Evolutionary conservation across 2,329 filamentous ascomycete species (phyloP), one percentile per base, ranked within the genome.

Genomic region (Colletotrichum horii): DNA sequence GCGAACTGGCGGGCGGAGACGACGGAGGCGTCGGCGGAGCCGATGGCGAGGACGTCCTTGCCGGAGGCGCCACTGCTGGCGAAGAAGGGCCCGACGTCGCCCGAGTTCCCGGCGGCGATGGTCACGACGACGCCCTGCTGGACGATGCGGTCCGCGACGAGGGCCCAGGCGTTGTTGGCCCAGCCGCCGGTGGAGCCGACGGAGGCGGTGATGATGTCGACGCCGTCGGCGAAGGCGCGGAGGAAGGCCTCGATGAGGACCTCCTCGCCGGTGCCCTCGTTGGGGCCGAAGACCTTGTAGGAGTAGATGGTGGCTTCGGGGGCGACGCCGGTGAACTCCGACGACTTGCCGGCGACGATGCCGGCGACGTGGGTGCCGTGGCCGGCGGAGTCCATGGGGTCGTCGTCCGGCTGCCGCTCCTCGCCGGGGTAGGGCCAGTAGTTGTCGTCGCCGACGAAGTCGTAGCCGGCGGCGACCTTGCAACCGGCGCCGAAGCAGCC

Each of bases 321-420:
- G 7, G 75, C 75, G 8, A 77, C 73, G 11, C 75, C 75, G 22
- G 62, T 70, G 30, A 75, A 71, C 28, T 60, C 65, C 8, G n/a
- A 19, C 19, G 26, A 30, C 26, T 66, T 61, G 62, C 48, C 70
- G 5, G 70, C 61, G 26, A 72, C 52, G 71, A 75, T 56, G 34
- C 60, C 48, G 16, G 43, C 87, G 24, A 92, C 89, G 81, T 92
- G 91, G 1, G 89, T 91, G 32, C 92, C 91, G 81, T 93, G 91
- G 4, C 91, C 91, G 4, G 80, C 83, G 78, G 89, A 90, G 77
- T 89, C 89, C 79, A 89, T 88, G 3, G 91, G 91, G 76, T 91
- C 88, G 3, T 82, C 70, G 76, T 89, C 89, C 2, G 89, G 88
- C 9, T 72, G 77, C 68, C 82, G 82, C 32, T 67, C 56, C 24